Conservation (phyloP, 2,329 filamentous ascomycete species). For the Arthrinium phaeospermum region DNA sequence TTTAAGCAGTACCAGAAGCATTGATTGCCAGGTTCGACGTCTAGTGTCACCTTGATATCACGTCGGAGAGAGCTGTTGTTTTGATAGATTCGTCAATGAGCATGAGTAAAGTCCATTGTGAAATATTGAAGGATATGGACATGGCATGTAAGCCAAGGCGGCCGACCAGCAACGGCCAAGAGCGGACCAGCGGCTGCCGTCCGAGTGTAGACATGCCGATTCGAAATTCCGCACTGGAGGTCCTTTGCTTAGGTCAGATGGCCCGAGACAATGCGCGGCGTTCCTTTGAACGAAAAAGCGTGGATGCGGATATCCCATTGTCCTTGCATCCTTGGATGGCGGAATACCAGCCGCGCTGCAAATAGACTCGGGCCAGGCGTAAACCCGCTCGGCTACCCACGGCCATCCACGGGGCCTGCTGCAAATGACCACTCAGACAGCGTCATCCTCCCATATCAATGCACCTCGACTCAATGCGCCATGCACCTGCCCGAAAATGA, state of each 20-base stretch:
- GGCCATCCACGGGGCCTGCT: conserved; percentile 14
- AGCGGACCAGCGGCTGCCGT: neutral
- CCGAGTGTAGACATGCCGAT: neutral
- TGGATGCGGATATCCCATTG: conserved; percentile 12
- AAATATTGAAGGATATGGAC: neutral
- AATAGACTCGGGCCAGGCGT: conserved; percentile 17
- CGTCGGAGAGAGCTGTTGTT: neutral
- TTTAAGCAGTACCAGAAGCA: neutral
- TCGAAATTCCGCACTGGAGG: conserved; percentile 1
- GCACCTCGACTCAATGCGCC: neutral
- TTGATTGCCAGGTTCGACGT: neutral
- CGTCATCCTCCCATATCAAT: conserved; percentile 5
- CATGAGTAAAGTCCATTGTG: neutral
- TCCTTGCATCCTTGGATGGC: conserved; percentile 7
- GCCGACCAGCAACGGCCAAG: neutral
- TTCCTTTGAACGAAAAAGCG: neutral
- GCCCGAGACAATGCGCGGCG: conserved; percentile 3
- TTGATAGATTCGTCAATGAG: neutral
- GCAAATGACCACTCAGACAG: conserved; percentile 5
- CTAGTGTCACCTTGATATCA: neutral
- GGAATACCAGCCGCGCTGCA: conserved; percentile 18
- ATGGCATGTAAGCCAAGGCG: conserved; percentile 4
- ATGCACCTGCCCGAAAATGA: neutral
- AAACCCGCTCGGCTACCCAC: conserved; percentile 19
- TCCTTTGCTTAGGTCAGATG: conserved; percentile 9